Conservation (phyloP, 805 yeast species). For the Saccharomyces kudriavzevii region DNA sequence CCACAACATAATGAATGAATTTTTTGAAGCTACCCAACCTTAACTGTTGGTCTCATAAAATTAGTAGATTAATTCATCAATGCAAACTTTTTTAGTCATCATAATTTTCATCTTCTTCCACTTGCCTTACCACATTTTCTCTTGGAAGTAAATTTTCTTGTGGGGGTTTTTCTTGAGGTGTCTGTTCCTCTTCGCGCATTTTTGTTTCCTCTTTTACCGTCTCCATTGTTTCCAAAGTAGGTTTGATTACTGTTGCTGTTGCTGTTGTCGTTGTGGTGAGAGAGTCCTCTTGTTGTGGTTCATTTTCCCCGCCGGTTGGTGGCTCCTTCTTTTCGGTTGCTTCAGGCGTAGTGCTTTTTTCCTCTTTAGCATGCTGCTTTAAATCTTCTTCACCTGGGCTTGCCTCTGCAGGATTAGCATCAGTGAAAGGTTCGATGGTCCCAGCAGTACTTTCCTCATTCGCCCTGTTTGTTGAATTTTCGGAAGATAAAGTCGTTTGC, state of each 20-base stretch:
- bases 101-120: slow-evolving; percentile 40
- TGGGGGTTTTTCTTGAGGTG: slow-evolving; percentile 5
- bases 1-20: background rate
- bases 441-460: slow-evolving; percentile 4
- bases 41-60: background rate
- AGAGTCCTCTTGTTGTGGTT: slow-evolving; percentile 1
- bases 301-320: background rate
- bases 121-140: slow-evolving; percentile 31
- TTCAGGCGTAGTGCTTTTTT: background rate
- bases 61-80: background rate
- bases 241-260: slow-evolving; percentile 24
- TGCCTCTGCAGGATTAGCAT: slow-evolving; percentile 4
- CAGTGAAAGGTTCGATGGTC: slow-evolving; percentile 3
- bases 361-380: background rate
- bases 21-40: background rate
- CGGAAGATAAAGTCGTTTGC: background rate
- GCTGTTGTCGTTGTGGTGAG: slow-evolving; percentile 13
- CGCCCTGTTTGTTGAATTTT: slow-evolving; percentile 2
- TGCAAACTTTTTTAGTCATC: slow-evolving; percentile 30
- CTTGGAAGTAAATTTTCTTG: slow-evolving; percentile 6
- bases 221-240: slow-evolving; percentile 33
- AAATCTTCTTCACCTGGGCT: background rate
- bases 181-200: slow-evolving; percentile 32
- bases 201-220: slow-evolving; percentile 35
- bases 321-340: background rate